phyloP scores from a whole-genome alignment of 805 yeast species.

The Saturnispora kantuleensis region DNA sequence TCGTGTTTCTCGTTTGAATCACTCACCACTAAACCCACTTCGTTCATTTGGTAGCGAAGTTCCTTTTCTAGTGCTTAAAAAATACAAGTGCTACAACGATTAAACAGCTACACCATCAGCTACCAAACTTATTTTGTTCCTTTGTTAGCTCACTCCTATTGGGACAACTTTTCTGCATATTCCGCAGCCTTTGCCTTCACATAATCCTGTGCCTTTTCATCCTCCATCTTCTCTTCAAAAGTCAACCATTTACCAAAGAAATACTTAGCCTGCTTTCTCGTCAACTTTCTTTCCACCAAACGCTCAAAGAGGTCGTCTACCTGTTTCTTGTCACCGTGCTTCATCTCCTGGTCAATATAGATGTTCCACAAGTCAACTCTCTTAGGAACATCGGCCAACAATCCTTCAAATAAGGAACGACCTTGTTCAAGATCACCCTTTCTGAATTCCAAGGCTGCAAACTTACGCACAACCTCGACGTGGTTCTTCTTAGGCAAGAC shows the following conservation, averaged over 20 bases:
- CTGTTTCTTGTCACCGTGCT: slow-evolving; percentile 51
- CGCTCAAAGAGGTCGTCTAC: slow-evolving; percentile 79
- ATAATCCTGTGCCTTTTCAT: slow-evolving; percentile 62
- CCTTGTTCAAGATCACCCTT: slow-evolving; percentile 93
- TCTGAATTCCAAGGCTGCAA: slow-evolving; percentile 77
- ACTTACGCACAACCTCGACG: slow-evolving; percentile 73
- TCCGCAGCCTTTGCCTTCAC: slow-evolving; percentile 89
- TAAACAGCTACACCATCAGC: neutral
- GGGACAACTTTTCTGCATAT: slow-evolving; percentile 30
- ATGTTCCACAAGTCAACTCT: slow-evolving; percentile 93
- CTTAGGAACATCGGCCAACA: slow-evolving; percentile 81
- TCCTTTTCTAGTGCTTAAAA: neutral
- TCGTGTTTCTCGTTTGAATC: too few relatives aligned
- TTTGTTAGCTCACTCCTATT: slow-evolving; percentile 4
- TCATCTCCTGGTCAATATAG: slow-evolving; percentile 87
- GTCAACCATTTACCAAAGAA: slow-evolving; percentile 89
- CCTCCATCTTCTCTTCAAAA: slow-evolving; percentile 62
- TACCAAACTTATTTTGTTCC: neutral
- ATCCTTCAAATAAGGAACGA: slow-evolving; percentile 88
- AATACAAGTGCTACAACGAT: slow-evolving; percentile 2
- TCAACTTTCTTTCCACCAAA: slow-evolving; percentile 53
- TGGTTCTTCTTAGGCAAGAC: slow-evolving; percentile 63
- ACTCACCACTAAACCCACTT: too few relatives aligned
- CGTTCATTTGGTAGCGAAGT: too few relatives aligned
- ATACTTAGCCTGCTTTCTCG: slow-evolving; percentile 86